Evolutionary conservation across 805 yeast species (phyloP), one percentile per base, ranked within the genome.

Genomic region (Candida takata): DNA sequence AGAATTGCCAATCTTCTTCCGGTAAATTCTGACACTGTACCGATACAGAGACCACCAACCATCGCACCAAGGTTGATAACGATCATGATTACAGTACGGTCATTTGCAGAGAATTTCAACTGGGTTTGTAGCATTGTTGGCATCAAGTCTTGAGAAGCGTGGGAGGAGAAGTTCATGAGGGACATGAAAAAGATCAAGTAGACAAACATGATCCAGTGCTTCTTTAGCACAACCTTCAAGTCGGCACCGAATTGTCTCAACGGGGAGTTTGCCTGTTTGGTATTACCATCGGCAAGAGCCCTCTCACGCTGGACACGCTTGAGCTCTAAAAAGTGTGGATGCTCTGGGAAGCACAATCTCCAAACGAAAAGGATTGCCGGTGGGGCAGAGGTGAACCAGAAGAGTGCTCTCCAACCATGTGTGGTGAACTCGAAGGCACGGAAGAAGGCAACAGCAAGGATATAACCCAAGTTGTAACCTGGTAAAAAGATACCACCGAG

Each of bases 351-450:
- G 28, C 61, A 55, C 41, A 65, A 44, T 56, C 87, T 68, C 79
- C 80, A 78, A 18, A 62, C 40, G 30, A 78, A 68, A 34, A 81
- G 62, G 13, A 79, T 49, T 10, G 74, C 68, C 3, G 84, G 79
- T 8, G 79, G 73, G 24, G 79, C 79, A n/a, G 85, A 72, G 20
- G 77, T 69, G 51, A 82, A 79, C 87, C 87, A 81, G 58, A 77
- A 80, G 29, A 79, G 60, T 1, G 84, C 69, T 49, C 85, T 66
- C 90, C 90, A 81, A 6, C 72, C 69, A 43, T 77, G 72, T 4
- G 58, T 48, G 5, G 70, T 54, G 40, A 69, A 69, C 36, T 67
- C 64, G 40, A 79, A 63, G 9, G 84, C 86, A 42, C 85, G 65
- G 51, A 63, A 72, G 60, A 80, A 80, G n/a, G 75, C 60, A 21